Conservation (phyloP, 495 filamentous ascomycete species). For the Aspergillus ostianus region DNA sequence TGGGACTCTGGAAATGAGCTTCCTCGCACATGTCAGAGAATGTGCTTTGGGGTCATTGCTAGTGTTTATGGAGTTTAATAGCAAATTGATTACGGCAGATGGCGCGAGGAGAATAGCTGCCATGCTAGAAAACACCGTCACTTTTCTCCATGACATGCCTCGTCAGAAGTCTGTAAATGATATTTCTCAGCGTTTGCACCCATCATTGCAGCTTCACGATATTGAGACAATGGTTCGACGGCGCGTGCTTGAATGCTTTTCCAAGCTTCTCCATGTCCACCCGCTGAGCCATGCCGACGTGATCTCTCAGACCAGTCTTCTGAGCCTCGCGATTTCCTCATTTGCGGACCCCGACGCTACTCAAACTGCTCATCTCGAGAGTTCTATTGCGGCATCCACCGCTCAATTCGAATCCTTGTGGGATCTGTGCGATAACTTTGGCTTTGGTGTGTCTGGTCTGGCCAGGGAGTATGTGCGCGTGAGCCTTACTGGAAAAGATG, state of each 20-base stretch:
- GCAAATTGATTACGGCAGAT: slow-evolving; percentile 85
- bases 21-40: slow-evolving; percentile 91
- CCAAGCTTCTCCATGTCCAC: slow-evolving; percentile 82
- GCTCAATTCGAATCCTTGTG: slow-evolving; percentile 89
- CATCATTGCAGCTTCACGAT: slow-evolving; percentile 86
- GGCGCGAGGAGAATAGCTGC: slow-evolving; percentile 88
- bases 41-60: slow-evolving; percentile 90
- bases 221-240: slow-evolving; percentile 90
- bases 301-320: slow-evolving; percentile 84
- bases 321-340: slow-evolving; percentile 86
- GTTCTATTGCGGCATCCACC: slow-evolving; percentile 88
- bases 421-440: slow-evolving; percentile 92
- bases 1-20: slow-evolving; percentile 82
- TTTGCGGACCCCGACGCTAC: slow-evolving; percentile 93
- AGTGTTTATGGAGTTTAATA: slow-evolving; percentile 92
- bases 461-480: slow-evolving; percentile 73
- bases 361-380: slow-evolving; percentile 78
- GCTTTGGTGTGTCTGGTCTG: slow-evolving; percentile 87
- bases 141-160: slow-evolving; percentile 80
- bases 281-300: slow-evolving; percentile 77
- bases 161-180: slow-evolving; percentile 86
- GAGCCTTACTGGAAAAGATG: slow-evolving; percentile 68
- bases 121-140: slow-evolving; percentile 94
- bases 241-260: slow-evolving; percentile 91
- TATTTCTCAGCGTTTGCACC: slow-evolving; percentile 76